A percentile compares a stretch with the other conserved stretches of the same genome.
These are phyloP conservation scores for Chalaropsis ovoidea DNA, from an alignment of 2,329 filamentous ascomycete species.

Conservation along the genomic window DNA sequence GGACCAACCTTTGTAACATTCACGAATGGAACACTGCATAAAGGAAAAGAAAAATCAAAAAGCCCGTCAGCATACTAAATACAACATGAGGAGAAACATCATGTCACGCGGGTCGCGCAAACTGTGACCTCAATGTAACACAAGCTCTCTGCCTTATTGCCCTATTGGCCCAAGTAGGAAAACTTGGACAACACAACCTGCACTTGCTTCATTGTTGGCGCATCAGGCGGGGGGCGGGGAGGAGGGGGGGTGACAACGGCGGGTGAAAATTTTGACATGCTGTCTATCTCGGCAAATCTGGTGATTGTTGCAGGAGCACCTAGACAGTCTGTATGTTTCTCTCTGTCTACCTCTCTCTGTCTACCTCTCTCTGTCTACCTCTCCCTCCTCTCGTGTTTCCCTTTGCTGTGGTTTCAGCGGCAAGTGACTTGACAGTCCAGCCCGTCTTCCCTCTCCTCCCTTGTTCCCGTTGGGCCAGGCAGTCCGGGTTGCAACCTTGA, in stretches of 20 bases:
- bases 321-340: neutral
- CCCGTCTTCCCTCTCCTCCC: neutral
- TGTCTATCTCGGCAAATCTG: neutral
- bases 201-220: neutral
- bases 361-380: too few relatives aligned
- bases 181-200: slow-evolving; percentile 5
- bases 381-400: neutral
- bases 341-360: too few relatives aligned
- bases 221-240: neutral
- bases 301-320: neutral
- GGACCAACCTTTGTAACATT: neutral
- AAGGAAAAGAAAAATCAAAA: neutral
- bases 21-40: neutral
- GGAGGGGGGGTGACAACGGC: neutral
- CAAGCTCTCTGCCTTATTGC: slow-evolving; percentile 7
- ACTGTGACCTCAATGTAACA: slow-evolving; percentile 12
- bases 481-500: slow-evolving; percentile 22
- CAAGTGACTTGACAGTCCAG: too few relatives aligned
- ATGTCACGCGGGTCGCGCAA: slow-evolving; percentile 14
- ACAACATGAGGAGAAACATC: slow-evolving; percentile 2
- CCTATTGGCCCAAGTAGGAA: slow-evolving; percentile 14
- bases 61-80: neutral
- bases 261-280: neutral
- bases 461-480: slow-evolving; percentile 18
- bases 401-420: neutral